These are phyloP conservation scores for Suillus hirtellus DNA, from an alignment of 768 basidiomycete species.

Conservation along the genomic window DNA sequence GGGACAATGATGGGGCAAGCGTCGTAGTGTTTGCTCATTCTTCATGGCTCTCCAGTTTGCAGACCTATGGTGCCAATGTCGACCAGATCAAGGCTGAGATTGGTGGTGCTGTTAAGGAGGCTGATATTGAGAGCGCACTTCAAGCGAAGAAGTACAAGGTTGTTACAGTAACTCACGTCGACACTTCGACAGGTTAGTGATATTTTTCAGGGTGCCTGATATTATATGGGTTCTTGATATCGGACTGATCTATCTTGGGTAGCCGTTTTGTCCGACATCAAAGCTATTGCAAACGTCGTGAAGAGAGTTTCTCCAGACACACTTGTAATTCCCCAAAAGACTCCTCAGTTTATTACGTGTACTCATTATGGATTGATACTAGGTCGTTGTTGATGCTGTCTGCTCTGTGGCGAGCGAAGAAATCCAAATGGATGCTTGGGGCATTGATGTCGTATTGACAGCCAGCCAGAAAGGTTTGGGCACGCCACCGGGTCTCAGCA, in stretches of 20 bases:
- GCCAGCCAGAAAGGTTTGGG: conserved; percentile 94
- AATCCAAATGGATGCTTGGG: conserved; percentile 93
- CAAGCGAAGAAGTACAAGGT: conserved; percentile 82
- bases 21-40: neutral
- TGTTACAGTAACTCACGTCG: conserved; percentile 93
- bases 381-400: conserved; percentile 89
- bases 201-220: conserved; percentile 1
- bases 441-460: conserved; percentile 82
- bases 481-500: conserved; percentile 88
- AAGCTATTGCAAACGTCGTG: conserved; percentile 72
- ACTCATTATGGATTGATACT: neutral
- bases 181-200: conserved; percentile 76
- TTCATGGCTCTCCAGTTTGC: conserved; percentile 50
- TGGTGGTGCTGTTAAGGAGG: conserved; percentile 67
- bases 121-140: conserved; percentile 68
- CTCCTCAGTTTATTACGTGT: neutral
- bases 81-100: conserved; percentile 81
- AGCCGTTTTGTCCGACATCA: conserved; percentile 86
- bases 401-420: conserved; percentile 97
- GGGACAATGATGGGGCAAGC: conserved; percentile 9
- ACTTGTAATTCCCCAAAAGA: conserved; percentile 46
- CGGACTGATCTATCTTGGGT: conserved; percentile 14
- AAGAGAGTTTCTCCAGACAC: conserved; percentile 81
- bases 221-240: neutral
- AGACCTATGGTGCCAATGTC: conserved; percentile 87